A percentile compares a stretch with the other conserved stretches of the same genome.
Evolutionary conservation across 129 eudicot species (phyloP).

Genomic region (Flaveria linearis): DNA sequence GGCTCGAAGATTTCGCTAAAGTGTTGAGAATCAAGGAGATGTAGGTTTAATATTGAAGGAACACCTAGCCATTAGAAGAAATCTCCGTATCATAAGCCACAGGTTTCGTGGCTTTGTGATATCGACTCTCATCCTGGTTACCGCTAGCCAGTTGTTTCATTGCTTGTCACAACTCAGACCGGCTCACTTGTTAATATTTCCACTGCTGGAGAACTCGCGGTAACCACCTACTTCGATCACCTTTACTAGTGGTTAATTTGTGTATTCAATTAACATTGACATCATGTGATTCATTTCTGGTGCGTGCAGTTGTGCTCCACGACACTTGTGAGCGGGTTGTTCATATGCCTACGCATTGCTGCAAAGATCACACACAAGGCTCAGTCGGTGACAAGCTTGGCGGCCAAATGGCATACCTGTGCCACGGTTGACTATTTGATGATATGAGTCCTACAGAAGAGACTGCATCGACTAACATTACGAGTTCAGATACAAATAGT

Average conservation of each 20-base stretch:
- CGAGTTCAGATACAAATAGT: slow-evolving; percentile 18
- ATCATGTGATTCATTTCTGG: background rate
- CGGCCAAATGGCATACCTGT: slow-evolving; percentile 85
- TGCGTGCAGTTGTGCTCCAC: slow-evolving; percentile 62
- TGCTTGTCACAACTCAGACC: slow-evolving; percentile 60
- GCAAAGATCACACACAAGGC: slow-evolving; percentile 89
- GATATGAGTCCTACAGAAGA: slow-evolving; percentile 44
- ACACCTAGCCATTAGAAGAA: slow-evolving; percentile 77
- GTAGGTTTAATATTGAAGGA: slow-evolving; percentile 60
- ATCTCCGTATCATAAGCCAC: slow-evolving; percentile 74
- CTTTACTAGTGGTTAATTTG: background rate
- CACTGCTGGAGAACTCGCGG: slow-evolving; percentile 80
- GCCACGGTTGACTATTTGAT: slow-evolving; percentile 60
- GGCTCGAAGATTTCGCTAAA: slow-evolving; percentile 69
- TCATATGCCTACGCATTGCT: slow-evolving; percentile 71
- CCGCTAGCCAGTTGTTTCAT: slow-evolving; percentile 65
- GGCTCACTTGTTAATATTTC: slow-evolving; percentile 46
- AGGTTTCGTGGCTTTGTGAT: slow-evolving; percentile 69
- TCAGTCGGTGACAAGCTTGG: slow-evolving; percentile 71
- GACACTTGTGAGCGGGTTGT: slow-evolving; percentile 67
- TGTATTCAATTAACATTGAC: no score
- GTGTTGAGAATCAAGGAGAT: slow-evolving; percentile 62
- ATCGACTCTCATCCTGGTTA: slow-evolving; percentile 54
- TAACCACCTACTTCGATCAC: slow-evolving; percentile 22
- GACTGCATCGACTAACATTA: slow-evolving; percentile 32